phyloP scores from a whole-genome alignment of 1,284 basidiomycete genomes.

The Athelia sp. region DNA sequence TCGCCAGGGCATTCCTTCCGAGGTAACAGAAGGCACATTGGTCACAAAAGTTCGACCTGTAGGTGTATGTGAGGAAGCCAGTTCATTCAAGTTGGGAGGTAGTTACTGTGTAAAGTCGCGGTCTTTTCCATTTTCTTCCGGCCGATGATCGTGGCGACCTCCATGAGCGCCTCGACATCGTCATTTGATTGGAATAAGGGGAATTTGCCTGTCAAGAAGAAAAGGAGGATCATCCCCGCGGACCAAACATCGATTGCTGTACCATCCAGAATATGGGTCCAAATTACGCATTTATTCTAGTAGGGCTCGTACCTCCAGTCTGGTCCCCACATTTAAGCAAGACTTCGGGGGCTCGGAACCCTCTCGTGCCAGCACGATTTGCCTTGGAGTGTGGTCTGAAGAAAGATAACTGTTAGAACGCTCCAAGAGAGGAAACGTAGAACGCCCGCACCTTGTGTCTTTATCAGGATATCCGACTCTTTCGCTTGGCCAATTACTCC shows the following conservation, averaged over 20 bases:
- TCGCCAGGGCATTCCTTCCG: constrained; percentile 63
- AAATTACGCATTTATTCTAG: background rate
- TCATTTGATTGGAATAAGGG: constrained; percentile 94
- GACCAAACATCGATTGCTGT: constrained; percentile 97
- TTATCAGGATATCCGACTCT: constrained; percentile 72
- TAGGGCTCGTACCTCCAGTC: constrained; percentile 66
- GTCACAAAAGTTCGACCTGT: constrained; percentile 82
- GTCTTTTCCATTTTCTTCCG: constrained; percentile 79
- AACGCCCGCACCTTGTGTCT: constrained; percentile 46
- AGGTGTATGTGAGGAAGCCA: constrained; percentile 7
- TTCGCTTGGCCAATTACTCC: constrained; percentile 51
- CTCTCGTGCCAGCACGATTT: constrained; percentile 94
- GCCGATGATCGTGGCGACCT: constrained; percentile 89
- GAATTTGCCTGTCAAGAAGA: constrained; percentile 91
- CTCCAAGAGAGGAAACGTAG: constrained; percentile 2
- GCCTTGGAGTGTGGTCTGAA: constrained; percentile 83
- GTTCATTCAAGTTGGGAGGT: background rate
- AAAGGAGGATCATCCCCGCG: constrained; percentile 87
- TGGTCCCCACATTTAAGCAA: constrained; percentile 94
- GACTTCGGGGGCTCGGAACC: constrained; percentile 97
- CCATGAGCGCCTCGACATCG: constrained; percentile 93
- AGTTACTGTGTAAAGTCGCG: constrained; percentile 87
- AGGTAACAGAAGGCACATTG: constrained; percentile 74
- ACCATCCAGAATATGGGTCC: background rate
- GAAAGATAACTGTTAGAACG: constrained; percentile 2